These are phyloP conservation scores for Chlorella sp. DNA, from an alignment of 139 green algal species.

Conservation along the genomic window DNA sequence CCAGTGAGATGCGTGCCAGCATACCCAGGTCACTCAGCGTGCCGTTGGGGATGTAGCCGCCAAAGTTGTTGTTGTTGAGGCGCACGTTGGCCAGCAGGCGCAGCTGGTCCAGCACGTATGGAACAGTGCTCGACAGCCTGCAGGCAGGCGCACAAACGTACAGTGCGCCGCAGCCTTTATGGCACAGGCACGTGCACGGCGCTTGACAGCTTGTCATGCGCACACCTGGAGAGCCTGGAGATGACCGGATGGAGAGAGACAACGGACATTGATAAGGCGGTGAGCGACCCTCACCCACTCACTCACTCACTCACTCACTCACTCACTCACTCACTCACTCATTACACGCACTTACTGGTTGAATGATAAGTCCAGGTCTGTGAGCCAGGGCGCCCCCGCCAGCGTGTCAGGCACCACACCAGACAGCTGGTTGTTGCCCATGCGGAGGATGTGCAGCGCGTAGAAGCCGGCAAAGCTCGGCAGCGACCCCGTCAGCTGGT, in stretches of 20 bases:
- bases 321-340: no score
- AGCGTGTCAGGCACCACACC: background rate
- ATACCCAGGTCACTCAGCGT: background rate
- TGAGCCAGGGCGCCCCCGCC: background rate
- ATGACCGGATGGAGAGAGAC: no score
- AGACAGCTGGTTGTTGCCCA: background rate
- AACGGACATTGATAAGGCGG: no score
- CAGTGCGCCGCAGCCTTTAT: background rate
- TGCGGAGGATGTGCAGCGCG: background rate
- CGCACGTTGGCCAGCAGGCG: background rate
- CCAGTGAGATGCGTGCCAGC: background rate
- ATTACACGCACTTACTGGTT: background rate
- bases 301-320: no score
- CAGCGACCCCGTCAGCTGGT: background rate
- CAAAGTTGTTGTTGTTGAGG: background rate
- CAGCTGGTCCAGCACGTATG: background rate
- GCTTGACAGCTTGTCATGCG: no score
- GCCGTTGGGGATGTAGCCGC: background rate
- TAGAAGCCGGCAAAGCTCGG: background rate
- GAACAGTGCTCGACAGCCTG: background rate
- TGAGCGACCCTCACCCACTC: no score
- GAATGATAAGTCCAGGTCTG: background rate
- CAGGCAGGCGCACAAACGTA: background rate
- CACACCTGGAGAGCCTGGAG: no score
- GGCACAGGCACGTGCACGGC: background rate